A percentile compares a stretch with the other conserved stretches of the same genome.
These are phyloP conservation scores for Eimeria necatrix DNA, from an alignment of 169 alveolate species.

Conservation along the genomic window DNA sequence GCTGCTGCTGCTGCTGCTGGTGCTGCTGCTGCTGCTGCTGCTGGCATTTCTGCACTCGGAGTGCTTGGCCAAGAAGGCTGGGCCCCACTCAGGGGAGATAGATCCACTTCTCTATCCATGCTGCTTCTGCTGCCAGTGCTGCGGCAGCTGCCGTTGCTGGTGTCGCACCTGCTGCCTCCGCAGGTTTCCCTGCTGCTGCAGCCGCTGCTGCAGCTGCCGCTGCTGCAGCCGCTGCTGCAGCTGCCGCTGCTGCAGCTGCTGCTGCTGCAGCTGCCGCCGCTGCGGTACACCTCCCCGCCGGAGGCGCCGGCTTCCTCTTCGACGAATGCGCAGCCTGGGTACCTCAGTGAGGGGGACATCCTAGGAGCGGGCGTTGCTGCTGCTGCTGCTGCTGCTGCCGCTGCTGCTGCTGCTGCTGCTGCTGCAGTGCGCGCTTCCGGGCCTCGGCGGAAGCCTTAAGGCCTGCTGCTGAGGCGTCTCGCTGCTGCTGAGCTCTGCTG, in stretches of 20 bases:
- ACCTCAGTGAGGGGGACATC: conserved; percentile 2
- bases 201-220: conserved; percentile 50
- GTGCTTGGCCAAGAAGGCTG: not conserved
- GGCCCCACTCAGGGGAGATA: not conserved
- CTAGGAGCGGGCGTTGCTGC: not conserved
- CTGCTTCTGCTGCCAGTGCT: conserved; percentile 57
- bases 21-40: conserved; percentile 25
- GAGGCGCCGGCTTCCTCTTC: not conserved
- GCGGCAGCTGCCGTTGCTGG: conserved; percentile 66
- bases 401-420: not conserved
- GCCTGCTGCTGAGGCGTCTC: not conserved
- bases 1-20: not conserved
- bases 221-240: conserved; percentile 17
- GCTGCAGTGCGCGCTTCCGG: not conserved
- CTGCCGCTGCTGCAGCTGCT: too few relatives aligned
- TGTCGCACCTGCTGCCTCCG: conserved; percentile 26
- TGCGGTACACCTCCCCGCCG: not conserved
- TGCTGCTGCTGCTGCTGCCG: conserved; percentile 6
- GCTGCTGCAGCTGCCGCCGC: not conserved
- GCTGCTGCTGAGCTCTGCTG: not conserved
- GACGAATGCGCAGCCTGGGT: not conserved
- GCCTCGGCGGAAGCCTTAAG: not conserved
- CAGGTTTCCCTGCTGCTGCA: conserved; percentile 49
- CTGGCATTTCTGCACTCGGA: not conserved
- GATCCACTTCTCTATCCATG: conserved; percentile 7